Percentiles rank a stretch among this genome's conserved stretches.
Conservation (phyloP, 495 filamentous ascomycete genomes). For the Ramalina peruviana region DNA sequence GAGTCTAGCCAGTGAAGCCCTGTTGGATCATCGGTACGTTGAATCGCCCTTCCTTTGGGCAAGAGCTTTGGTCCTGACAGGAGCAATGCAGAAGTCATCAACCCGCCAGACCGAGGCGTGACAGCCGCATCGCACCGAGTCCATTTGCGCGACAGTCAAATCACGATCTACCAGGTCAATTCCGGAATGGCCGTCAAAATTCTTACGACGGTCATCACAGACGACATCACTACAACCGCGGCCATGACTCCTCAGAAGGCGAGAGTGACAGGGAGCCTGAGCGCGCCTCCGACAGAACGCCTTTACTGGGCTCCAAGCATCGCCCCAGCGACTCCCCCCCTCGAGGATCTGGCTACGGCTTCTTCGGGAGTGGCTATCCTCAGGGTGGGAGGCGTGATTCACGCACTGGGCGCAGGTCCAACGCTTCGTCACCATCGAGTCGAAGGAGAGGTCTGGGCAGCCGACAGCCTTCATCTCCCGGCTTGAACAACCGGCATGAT, state of each 20-base stretch:
- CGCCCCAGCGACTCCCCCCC: constrained; percentile 9
- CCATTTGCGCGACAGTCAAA: constrained; percentile 16
- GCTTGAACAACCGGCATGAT: constrained; percentile 46
- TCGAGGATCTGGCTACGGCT: constrained; percentile 24
- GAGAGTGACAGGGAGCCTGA: constrained; percentile 14
- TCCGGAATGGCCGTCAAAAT: constrained; percentile 8
- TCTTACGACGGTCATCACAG: constrained; percentile 3
- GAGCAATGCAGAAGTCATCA: constrained; percentile 45
- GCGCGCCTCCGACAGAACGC: constrained; percentile 12
- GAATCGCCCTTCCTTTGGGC: not conserved
- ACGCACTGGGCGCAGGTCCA: constrained; percentile 10
- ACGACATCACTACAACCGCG: constrained; percentile 5
- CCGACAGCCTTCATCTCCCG: constrained; percentile 17
- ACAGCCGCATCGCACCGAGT: constrained; percentile 34
- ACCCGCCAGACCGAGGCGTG: constrained; percentile 52
- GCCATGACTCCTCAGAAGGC: constrained; percentile 17
- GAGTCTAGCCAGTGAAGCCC: constrained; percentile 66
- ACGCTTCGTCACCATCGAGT: constrained; percentile 16
- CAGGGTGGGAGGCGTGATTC: constrained; percentile 8
- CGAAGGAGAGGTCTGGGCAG: constrained; percentile 11
- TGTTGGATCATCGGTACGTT: constrained; percentile 65
- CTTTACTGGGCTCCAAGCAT: constrained; percentile 10
- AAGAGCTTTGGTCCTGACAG: not conserved
- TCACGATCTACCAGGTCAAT: constrained; percentile 23
- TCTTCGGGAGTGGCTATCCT: constrained; percentile 1